These are phyloP conservation scores for Arthroderma sp. DNA, from an alignment of 2,329 filamentous ascomycete genomes.

Conservation along the genomic window DNA sequence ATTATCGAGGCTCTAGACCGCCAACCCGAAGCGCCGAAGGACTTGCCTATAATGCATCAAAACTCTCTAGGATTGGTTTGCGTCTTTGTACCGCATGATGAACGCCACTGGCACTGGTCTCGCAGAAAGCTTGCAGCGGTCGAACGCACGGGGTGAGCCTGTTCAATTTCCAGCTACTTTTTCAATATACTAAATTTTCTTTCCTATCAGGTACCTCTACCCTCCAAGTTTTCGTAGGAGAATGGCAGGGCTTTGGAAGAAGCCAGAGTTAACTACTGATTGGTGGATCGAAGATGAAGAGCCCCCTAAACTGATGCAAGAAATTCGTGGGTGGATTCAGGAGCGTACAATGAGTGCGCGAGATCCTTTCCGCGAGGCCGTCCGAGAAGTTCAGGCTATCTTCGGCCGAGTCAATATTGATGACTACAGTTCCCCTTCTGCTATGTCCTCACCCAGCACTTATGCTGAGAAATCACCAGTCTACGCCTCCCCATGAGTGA, in stretches of 20 bases:
- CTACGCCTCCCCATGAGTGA: no score
- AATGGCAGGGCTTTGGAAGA: slow-evolving; percentile 63
- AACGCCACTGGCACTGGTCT: slow-evolving; percentile 62
- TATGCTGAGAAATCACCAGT: slow-evolving; percentile 5
- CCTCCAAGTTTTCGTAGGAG: slow-evolving; percentile 58
- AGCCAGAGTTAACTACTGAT: slow-evolving; percentile 61
- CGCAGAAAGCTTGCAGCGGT: slow-evolving; percentile 64
- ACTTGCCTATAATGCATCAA: slow-evolving; percentile 59
- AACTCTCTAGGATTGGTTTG: slow-evolving; percentile 62
- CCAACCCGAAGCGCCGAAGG: slow-evolving; percentile 57
- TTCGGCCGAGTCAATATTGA: slow-evolving; percentile 51
- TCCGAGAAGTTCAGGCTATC: slow-evolving; percentile 62
- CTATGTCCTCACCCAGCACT: slow-evolving; percentile 8
- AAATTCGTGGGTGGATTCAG: slow-evolving; percentile 67
- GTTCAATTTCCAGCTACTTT: not conserved
- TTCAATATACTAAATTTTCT: slow-evolving; percentile 2
- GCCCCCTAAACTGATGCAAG: slow-evolving; percentile 59
- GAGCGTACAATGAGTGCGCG: slow-evolving; percentile 51
- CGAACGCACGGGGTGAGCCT: slow-evolving; percentile 62
- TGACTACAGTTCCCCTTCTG: slow-evolving; percentile 23
- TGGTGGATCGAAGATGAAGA: slow-evolving; percentile 79
- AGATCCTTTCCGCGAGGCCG: slow-evolving; percentile 44
- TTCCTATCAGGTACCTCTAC: slow-evolving; percentile 59
- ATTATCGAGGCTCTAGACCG: slow-evolving; percentile 65
- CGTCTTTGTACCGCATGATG: slow-evolving; percentile 66